Base-by-base conservation (phyloP, 768 basidiomycete genomes). In the Hortiboletus campestris region DNA sequence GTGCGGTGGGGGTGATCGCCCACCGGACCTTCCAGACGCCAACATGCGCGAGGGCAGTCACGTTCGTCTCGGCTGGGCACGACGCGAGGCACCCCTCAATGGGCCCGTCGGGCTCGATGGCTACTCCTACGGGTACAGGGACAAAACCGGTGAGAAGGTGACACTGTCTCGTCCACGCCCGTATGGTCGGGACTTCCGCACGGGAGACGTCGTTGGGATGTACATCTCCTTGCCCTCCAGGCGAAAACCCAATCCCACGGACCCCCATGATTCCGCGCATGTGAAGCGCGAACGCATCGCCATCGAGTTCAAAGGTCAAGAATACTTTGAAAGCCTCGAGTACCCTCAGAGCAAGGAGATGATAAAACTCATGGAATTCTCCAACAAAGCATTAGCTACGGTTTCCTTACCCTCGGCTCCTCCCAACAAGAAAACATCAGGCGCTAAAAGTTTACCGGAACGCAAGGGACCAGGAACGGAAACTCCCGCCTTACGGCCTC, bases 221-320 rank as follows among this genome's bases (percentile, higher is more conserved):
- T 91, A 95, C 69, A 91, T 99, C 49, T 89, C 83, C 38, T 83
- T 98, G 8, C 96, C 97, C 4, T 78, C 82, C 0, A 79, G 80
- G 32, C 81, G 84, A 32, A 68, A 79, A 63, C 78, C 87, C 16
- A 72, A 82, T 62, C 73, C 74, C 43, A 77, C 82, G 38, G 91
- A 95, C 65, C 79, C 80, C 2, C 74, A 84, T 60, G 91, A 97
- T 68, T 89, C 95, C 11, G 88, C 89, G 6, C 86, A 87, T 60
- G 73, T 97, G 58, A 84, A 86, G 60, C 85, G 97, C 51, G 91
- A 94, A 66, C 90, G 97, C 52, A 90, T 96, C 57, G 84, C 95
- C 4, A 95, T 99, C 67, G 89, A 91, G 56, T 91, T 93, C 74
- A 97, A 96, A 73, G 91, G 91, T n/a, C 94, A 96, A 72, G 89